Conservation (phyloP, 1,284 basidiomycete species). For the Somion occarium region DNA sequence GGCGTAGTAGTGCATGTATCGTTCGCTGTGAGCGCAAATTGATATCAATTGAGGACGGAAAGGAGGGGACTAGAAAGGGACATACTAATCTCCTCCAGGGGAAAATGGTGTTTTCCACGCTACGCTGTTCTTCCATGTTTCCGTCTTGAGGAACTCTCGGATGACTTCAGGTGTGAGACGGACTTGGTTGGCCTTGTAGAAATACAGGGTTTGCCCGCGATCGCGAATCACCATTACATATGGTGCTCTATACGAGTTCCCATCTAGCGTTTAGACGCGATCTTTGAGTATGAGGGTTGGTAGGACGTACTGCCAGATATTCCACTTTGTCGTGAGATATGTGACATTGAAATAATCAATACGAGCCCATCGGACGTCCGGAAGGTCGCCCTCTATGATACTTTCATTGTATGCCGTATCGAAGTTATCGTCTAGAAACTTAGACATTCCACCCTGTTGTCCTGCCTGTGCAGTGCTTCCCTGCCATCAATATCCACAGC, state of each 20-base stretch:
- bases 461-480: constrained; percentile 58
- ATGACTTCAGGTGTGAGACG: constrained; percentile 53
- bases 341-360: constrained; percentile 82
- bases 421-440: constrained; percentile 63
- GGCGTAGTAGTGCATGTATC: constrained; percentile 58
- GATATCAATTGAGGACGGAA: not conserved
- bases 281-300: too few species aligned
- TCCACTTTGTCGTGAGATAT: constrained; percentile 74
- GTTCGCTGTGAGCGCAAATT: constrained; percentile 45
- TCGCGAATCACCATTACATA: constrained; percentile 61
- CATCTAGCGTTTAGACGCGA: not conserved
- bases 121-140: constrained; percentile 51
- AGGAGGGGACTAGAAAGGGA: constrained; percentile 11
- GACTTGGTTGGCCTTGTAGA: constrained; percentile 61
- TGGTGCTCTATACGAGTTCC: constrained; percentile 63
- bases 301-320: constrained; percentile 63
- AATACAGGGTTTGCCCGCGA: constrained; percentile 67
- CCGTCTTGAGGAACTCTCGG: constrained; percentile 56
- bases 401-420: constrained; percentile 66
- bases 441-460: constrained; percentile 55
- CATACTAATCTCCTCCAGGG: constrained; percentile 70
- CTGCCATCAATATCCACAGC: constrained; percentile 1
- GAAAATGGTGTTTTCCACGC: constrained; percentile 61
- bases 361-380: constrained; percentile 69
- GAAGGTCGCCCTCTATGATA: constrained; percentile 54